These are phyloP conservation scores for Dalechampia spathulata DNA, from an alignment of 441 rosid species.

Conservation along the genomic window DNA sequence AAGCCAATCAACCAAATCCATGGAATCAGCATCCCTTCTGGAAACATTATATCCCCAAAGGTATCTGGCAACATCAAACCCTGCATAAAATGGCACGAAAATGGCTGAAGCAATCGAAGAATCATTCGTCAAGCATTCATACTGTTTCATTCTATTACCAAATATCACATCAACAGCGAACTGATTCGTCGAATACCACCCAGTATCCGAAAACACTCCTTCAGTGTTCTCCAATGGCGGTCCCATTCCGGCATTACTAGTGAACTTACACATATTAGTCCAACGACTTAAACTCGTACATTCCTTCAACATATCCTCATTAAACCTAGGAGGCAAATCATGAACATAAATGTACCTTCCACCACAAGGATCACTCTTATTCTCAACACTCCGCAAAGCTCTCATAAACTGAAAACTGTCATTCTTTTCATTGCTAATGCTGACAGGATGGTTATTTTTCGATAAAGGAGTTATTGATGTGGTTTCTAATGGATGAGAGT, in stretches of 20 bases:
- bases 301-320: conserved; percentile 92
- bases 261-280: conserved; percentile 99
- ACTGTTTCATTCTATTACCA: conserved; percentile 88
- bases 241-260: conserved; percentile 82
- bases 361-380: conserved; percentile 88
- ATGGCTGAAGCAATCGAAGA: conserved; percentile 89
- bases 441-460: neutral
- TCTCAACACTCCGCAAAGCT: conserved; percentile 72
- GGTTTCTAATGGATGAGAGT: conserved; percentile 17
- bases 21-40: conserved; percentile 83
- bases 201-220: conserved; percentile 82
- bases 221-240: conserved; percentile 87
- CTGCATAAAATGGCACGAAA: conserved; percentile 94
- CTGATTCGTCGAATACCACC: conserved; percentile 94
- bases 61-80: conserved; percentile 85
- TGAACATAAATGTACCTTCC: conserved; percentile 92
- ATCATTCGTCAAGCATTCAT: conserved; percentile 75
- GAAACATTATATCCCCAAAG: conserved; percentile 84
- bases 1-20: conserved; percentile 87
- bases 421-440: conserved; percentile 10
- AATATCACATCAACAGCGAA: conserved; percentile 92
- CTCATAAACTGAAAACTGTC: conserved; percentile 50
- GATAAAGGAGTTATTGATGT: conserved; percentile 19
- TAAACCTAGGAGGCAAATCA: conserved; percentile 78
- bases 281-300: conserved; percentile 88